Percentiles rank a stretch among this genome's conserved stretches.
These are phyloP conservation scores for Inosperma sp. DNA, from an alignment of 768 basidiomycete genomes.

Conservation along the genomic window DNA sequence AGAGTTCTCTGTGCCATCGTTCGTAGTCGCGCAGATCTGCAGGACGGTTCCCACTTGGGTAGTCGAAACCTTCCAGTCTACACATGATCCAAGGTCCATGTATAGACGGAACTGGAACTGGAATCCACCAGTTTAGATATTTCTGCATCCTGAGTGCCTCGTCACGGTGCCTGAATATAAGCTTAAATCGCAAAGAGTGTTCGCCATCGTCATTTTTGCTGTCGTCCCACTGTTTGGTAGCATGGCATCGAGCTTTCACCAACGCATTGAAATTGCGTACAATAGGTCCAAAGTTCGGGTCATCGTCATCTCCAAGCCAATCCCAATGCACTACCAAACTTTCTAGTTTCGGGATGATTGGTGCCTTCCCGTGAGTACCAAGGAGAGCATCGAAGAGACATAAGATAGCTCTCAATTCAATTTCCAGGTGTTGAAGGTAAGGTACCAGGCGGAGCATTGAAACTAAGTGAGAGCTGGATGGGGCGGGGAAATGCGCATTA, in stretches of 20 bases:
- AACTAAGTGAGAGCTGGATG: not conserved
- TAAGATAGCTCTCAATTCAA: not conserved
- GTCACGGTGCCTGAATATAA: not conserved
- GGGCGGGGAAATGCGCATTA: no score
- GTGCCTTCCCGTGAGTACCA: not conserved
- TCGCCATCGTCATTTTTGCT: no score
- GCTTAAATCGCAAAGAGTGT: not conserved
- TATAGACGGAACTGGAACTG: no score
- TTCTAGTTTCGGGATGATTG: not conserved
- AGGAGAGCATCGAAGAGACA: not conserved
- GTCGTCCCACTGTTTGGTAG: not conserved
- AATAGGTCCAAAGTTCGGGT: no score
- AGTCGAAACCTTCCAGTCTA: no score
- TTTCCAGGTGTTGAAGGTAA: not conserved
- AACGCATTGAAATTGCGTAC: not conserved
- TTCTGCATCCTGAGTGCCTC: not conserved
- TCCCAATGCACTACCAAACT: not conserved
- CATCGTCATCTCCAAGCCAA: not conserved
- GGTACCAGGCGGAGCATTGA: not conserved
- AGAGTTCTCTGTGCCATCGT: not conserved
- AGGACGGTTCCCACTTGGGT: no score
- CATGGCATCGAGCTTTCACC: not conserved
- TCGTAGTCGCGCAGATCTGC: not conserved
- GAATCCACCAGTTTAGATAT: not conserved
- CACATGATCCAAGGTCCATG: no score